Evolutionary conservation across 257 asterid species (phyloP).

Genomic region (Catharanthus roseus): DNA sequence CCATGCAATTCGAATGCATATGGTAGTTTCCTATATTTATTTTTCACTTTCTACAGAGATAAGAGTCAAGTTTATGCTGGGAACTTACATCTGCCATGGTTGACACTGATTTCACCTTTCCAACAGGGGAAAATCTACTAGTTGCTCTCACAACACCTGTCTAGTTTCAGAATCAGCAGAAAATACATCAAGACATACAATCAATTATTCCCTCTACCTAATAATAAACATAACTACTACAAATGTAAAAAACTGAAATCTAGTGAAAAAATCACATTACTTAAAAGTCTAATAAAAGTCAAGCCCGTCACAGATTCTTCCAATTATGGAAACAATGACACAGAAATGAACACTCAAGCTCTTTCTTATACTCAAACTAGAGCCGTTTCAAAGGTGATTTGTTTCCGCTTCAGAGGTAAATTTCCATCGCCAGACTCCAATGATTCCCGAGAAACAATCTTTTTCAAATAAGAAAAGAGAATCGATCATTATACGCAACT

Average conservation of each 20-base stretch:
- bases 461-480: not conserved
- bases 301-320: not conserved
- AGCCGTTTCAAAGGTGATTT: not conserved
- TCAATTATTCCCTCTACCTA: not conserved
- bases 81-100: slow-evolving; percentile 62
- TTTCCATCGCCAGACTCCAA: not conserved
- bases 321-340: not conserved
- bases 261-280: not conserved
- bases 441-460: not conserved
- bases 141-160: slow-evolving; percentile 52
- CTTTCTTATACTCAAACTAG: not conserved
- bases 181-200: slow-evolving; percentile 1
- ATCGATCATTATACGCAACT: not conserved
- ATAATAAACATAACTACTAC: not conserved
- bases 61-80: not conserved
- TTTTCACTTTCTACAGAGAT: not conserved
- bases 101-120: slow-evolving; percentile 31
- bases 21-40: not conserved
- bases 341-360: not conserved
- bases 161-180: slow-evolving; percentile 49
- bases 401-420: not conserved
- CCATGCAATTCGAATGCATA: not conserved
- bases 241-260: not conserved
- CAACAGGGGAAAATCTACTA: slow-evolving; percentile 33
- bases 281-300: not conserved